Evolutionary conservation across 1,284 basidiomycete species (phyloP).

Genomic region (Cutaneotrichosporon cutaneum): DNA sequence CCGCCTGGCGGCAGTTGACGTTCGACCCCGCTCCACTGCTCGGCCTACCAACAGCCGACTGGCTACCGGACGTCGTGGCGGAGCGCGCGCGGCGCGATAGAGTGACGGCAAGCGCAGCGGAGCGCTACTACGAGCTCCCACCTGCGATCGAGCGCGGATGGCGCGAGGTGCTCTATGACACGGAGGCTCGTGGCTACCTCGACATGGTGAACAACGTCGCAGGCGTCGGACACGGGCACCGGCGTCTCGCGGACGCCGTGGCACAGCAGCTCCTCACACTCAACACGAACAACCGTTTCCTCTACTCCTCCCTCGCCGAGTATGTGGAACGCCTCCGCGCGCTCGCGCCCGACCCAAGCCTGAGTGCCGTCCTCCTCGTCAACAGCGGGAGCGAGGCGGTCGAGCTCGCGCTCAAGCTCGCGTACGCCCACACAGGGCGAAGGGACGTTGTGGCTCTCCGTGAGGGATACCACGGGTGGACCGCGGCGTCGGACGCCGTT

Average conservation of each 20-base stretch:
- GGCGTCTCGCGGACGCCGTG: slow-evolving; percentile 12
- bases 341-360: slow-evolving; percentile 13
- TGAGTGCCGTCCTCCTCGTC: slow-evolving; percentile 16
- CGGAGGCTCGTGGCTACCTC: slow-evolving; percentile 11
- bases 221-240: slow-evolving; percentile 18
- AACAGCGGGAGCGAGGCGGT: slow-evolving; percentile 22
- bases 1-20: slow-evolving; percentile 9
- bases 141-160: slow-evolving; percentile 20
- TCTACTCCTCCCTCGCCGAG: slow-evolving; percentile 13
- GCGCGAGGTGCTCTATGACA: slow-evolving; percentile 18
- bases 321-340: slow-evolving; percentile 14
- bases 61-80: neutral
- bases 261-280: slow-evolving; percentile 18
- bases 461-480: slow-evolving; percentile 24
- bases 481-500: slow-evolving; percentile 13
- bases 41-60: neutral
- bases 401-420: slow-evolving; percentile 19
- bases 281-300: slow-evolving; percentile 23
- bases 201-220: slow-evolving; percentile 25
- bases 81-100: neutral
- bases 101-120: slow-evolving; percentile 14
- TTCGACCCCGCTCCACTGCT: slow-evolving; percentile 13
- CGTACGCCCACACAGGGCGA: slow-evolving; percentile 10
- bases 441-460: slow-evolving; percentile 13
- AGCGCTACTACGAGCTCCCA: slow-evolving; percentile 14